Percentiles rank a stretch among this genome's conserved stretches.
Conservation (phyloP, 345 rosid genomes). For the Eucalyptus sp. region DNA sequence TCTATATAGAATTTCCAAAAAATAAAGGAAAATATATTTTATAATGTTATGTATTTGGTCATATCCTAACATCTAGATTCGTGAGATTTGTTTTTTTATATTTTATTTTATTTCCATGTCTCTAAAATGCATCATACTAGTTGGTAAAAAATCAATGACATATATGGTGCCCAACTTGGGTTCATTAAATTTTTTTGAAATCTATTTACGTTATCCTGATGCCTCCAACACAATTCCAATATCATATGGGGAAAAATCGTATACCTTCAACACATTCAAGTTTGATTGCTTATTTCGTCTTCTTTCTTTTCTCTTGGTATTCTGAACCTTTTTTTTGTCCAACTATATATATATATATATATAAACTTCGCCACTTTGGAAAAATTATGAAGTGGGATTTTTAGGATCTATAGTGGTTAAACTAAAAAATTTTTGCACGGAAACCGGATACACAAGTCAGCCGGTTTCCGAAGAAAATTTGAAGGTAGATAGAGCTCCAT, state of each 20-base stretch:
- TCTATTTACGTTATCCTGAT: background rate
- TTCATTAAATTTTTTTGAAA: background rate
- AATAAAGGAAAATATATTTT: background rate
- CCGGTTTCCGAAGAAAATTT: background rate
- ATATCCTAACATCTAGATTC: no score
- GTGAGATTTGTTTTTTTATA: no score
- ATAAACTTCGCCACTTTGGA: background rate
- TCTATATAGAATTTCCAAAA: background rate
- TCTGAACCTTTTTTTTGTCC: background rate
- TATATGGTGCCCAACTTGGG: background rate
- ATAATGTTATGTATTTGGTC: background rate
- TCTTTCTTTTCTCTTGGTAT: background rate
- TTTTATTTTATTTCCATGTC: background rate
- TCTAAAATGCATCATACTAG: background rate
- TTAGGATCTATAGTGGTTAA: background rate
- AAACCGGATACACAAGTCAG: background rate
- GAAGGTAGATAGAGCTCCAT: background rate
- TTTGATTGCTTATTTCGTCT: background rate
- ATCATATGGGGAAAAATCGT: background rate
- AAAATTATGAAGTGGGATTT: background rate
- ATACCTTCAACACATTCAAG: background rate
- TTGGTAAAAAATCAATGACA: background rate
- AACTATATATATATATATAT: background rate
- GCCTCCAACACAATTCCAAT: background rate
- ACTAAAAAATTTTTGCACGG: rapidly evolving